Conservation (phyloP, 1,284 basidiomycete genomes). For the Ustilago crameri region DNA sequence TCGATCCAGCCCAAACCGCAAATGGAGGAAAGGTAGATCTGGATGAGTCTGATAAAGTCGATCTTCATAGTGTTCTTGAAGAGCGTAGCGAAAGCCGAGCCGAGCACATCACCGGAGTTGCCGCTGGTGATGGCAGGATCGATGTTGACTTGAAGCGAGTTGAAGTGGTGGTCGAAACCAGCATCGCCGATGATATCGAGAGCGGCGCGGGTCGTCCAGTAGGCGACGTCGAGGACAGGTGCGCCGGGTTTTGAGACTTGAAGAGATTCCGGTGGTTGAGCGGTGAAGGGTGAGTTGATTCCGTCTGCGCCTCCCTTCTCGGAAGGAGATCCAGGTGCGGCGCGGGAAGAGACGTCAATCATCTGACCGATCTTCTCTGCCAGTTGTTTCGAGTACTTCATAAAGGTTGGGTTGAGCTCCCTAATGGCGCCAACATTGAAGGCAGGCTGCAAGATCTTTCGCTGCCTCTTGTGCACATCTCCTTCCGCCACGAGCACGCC, state of each 20-base stretch:
- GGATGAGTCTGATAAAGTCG: slow-evolving; percentile 34
- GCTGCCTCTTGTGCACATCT: slow-evolving; percentile 58
- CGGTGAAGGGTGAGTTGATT: slow-evolving; percentile 14
- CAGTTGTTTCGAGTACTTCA: slow-evolving; percentile 37
- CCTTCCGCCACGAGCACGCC: slow-evolving; percentile 62
- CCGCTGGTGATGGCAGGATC: slow-evolving; percentile 16
- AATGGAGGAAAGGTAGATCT: slow-evolving; percentile 50
- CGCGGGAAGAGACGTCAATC: slow-evolving; percentile 34
- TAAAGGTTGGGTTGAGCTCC: slow-evolving; percentile 56
- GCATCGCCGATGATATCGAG: slow-evolving; percentile 62
- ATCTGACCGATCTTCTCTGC: slow-evolving; percentile 36
- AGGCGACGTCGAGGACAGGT: slow-evolving; percentile 46
- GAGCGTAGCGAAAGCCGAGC: slow-evolving; percentile 42
- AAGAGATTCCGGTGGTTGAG: slow-evolving; percentile 11
- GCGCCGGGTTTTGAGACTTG: slow-evolving; percentile 21
- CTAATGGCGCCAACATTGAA: slow-evolving; percentile 56
- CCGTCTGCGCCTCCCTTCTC: slow-evolving; percentile 20
- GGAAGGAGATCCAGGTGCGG: not conserved
- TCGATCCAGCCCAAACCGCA: slow-evolving; percentile 57
- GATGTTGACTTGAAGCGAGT: slow-evolving; percentile 37
- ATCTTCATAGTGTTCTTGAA: slow-evolving; percentile 43
- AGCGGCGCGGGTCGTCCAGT: slow-evolving; percentile 48
- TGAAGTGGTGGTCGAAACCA: slow-evolving; percentile 56
- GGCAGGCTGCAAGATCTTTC: slow-evolving; percentile 61
- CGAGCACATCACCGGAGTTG: slow-evolving; percentile 39